Base-by-base conservation (phyloP, 2,329 filamentous ascomycete species). In the Nemania serpens region DNA sequence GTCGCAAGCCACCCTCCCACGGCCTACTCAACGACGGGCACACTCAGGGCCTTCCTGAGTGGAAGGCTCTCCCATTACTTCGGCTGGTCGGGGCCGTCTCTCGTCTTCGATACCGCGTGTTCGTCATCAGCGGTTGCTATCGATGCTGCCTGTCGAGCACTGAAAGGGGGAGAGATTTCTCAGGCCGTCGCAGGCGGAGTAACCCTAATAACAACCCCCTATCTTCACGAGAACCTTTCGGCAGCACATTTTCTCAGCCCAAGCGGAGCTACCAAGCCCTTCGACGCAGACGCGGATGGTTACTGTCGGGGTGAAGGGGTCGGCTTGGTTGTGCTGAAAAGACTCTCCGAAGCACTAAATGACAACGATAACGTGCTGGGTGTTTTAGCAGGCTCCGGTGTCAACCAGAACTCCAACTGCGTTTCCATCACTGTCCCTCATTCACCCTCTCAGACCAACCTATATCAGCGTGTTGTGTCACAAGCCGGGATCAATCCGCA, bases 271-370 rank as follows among this genome's bases (percentile, higher is more conserved):
- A 71, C 64, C 49, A 69, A 74, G 46, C 69, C 71, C 13, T 79
- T 77, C 42, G 80, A 81, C 55, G 64, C 71, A 0, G 66, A 66
- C 2, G 82, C 77, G 0, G 77, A 82, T 62, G 84, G 84, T 0
- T 87, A 85, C 64, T 82, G 78, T 11, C 74, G 83, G 4, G 82
- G 77, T 1, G 84, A 87, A 57, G 83, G 78, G 0, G 69, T 76
- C 2, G 79, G 69, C 0, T 65, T 75, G 0, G 66, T 86, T 0
- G 66, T 83, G 1, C 62, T 86, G 0, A 86, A 86, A 70, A 75
- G 68, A 2, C 68, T 84, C 0, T 70, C 74, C 0, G 70, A 75
- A 25, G 83, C 84, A 0, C 18, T 84, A 0, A 65, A 67, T 2
- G 82, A 83, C 37, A 76, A 77, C 0, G 79, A 86, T 65, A 70